Evolutionary conservation across 192 early-diverging fungal species (phyloP).

Genomic region (Backusella liffmaniae): DNA sequence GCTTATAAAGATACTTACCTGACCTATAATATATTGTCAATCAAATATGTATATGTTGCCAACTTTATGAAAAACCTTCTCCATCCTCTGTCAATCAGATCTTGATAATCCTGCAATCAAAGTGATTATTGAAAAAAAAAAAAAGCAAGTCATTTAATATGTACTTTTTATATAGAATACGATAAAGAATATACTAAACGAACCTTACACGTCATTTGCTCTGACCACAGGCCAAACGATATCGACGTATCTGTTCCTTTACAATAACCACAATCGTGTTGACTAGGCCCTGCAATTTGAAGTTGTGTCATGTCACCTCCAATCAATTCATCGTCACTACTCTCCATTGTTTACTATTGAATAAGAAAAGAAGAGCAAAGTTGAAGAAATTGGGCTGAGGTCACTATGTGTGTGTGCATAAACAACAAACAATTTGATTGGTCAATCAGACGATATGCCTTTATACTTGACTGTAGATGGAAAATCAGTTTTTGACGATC

Average conservation of each 20-base stretch:
- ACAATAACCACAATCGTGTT: conserved; percentile 69
- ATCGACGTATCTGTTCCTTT: conserved; percentile 46
- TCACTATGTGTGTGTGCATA: neutral
- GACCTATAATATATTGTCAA: conserved; percentile 33
- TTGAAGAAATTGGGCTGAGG: neutral
- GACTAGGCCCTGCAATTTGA: conserved; percentile 24
- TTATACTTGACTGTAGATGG: neutral
- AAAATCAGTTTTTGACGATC: neutral
- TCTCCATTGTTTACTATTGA: neutral
- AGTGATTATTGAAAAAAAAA: no score
- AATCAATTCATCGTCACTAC: neutral
- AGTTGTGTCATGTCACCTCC: neutral
- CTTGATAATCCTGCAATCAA: conserved; percentile 55
- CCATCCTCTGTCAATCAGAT: conserved; percentile 73
- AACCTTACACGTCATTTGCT: conserved; percentile 44
- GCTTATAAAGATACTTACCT: conserved; percentile 76
- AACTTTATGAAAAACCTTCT: conserved; percentile 43
- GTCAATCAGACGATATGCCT: neutral
- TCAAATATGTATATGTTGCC: no score
- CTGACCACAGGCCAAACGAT: conserved; percentile 63
- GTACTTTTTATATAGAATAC: neutral
- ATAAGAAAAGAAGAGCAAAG: neutral
- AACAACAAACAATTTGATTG: neutral
- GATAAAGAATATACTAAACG: conserved; percentile 23
- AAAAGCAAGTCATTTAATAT: neutral